Evolutionary conservation across 495 filamentous ascomycete species (phyloP).

Genomic region (Elaphomyces granulatus): DNA sequence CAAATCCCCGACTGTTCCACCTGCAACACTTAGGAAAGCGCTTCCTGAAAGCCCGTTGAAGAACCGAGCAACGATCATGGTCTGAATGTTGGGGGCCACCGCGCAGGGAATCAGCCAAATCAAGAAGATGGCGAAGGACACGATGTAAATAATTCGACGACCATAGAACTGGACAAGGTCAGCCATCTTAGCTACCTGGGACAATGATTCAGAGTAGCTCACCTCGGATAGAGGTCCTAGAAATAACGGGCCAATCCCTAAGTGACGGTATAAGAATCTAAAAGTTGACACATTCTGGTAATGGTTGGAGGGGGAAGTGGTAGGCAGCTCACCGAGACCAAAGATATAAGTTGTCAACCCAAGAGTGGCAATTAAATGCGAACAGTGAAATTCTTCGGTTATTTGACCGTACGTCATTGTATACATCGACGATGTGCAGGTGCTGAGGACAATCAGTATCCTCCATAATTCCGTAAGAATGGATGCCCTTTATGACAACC

Average conservation of each 20-base stretch:
- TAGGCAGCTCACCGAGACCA: conserved; percentile 38
- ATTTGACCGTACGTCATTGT: conserved; percentile 77
- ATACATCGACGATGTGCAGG: conserved; percentile 80
- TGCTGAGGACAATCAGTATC: conserved; percentile 35
- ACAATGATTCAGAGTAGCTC: conserved; percentile 21
- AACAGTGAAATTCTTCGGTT: conserved; percentile 55
- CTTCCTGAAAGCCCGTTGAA: conserved; percentile 73
- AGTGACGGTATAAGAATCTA: too few species aligned
- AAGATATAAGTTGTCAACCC: conserved; percentile 71
- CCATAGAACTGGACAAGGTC: conserved; percentile 84
- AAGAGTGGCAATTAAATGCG: conserved; percentile 57
- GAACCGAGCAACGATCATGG: conserved; percentile 72
- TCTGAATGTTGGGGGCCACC: conserved; percentile 67
- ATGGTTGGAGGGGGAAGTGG: too few species aligned
- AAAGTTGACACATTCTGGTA: too few species aligned
- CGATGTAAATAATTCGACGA: conserved; percentile 68
- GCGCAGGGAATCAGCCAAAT: conserved; percentile 84
- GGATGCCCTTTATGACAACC: background rate
- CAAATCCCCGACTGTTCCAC: conserved; percentile 83
- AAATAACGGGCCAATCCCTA: conserved; percentile 58
- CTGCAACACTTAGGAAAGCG: conserved; percentile 81
- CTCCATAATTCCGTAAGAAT: background rate
- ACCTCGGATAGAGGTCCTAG: conserved; percentile 51
- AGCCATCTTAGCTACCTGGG: too few species aligned
- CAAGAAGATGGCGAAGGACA: conserved; percentile 62